These are phyloP conservation scores for Penicillium odoratum DNA, from an alignment of 495 filamentous ascomycete genomes.

Conservation along the genomic window DNA sequence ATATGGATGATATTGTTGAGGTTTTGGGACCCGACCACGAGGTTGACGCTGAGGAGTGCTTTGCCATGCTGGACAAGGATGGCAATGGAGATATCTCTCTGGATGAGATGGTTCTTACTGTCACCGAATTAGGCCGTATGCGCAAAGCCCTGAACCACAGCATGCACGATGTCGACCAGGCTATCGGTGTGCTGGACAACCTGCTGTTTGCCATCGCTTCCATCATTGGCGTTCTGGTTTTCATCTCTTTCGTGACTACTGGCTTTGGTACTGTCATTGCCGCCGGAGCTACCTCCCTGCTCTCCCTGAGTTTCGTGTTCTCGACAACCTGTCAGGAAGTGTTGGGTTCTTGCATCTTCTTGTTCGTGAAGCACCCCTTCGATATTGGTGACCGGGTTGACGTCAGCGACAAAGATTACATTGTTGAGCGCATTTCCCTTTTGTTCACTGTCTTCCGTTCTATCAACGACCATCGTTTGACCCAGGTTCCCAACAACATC, in stretches of 20 bases:
- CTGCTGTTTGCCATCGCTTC: conserved; percentile 76
- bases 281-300: conserved; percentile 90
- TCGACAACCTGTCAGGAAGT: conserved; percentile 89
- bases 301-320: conserved; percentile 94
- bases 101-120: conserved; percentile 91
- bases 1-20: conserved; percentile 77
- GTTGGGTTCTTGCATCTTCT: conserved; percentile 92
- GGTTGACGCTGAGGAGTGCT: conserved; percentile 79
- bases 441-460: conserved; percentile 92
- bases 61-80: conserved; percentile 77
- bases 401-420: conserved; percentile 65
- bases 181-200: conserved; percentile 84
- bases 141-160: conserved; percentile 82
- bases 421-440: conserved; percentile 91
- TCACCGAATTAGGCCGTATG: conserved; percentile 78
- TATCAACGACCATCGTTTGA: conserved; percentile 76
- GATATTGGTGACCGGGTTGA: conserved; percentile 95
- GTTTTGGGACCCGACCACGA: conserved; percentile 74
- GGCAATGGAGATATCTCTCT: conserved; percentile 90
- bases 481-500: conserved; percentile 87
- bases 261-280: conserved; percentile 84
- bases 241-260: conserved; percentile 84
- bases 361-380: conserved; percentile 95
- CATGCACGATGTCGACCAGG: conserved; percentile 97
- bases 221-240: conserved; percentile 80